A percentile compares a stretch with the other conserved stretches of the same genome.
These are phyloP conservation scores for Talaromyces nanjingensis DNA, from an alignment of 495 filamentous ascomycete genomes.

Conservation along the genomic window DNA sequence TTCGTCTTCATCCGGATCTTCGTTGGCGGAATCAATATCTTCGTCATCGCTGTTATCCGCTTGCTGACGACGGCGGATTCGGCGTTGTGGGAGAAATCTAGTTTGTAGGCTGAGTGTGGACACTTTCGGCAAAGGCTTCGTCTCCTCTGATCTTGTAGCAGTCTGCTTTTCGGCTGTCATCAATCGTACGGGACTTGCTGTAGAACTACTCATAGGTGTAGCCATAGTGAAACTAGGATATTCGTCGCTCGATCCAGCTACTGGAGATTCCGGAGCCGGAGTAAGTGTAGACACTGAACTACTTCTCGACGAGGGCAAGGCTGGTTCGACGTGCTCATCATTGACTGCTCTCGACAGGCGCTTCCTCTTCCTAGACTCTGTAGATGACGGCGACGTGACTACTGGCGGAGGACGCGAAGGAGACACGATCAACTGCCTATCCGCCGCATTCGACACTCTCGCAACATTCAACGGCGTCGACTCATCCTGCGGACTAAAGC, in stretches of 20 bases:
- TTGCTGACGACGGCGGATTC: conserved; percentile 23
- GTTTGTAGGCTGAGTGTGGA: conserved; percentile 42
- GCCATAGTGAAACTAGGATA: not conserved
- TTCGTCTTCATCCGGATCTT: conserved; percentile 35
- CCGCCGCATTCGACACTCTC: conserved; percentile 21
- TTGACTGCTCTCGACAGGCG: not conserved
- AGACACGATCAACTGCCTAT: conserved; percentile 11
- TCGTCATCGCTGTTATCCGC: conserved; percentile 32
- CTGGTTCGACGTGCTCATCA: not conserved
- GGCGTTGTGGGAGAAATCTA: conserved; percentile 39
- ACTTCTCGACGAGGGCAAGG: not conserved
- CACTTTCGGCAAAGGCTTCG: conserved; percentile 10
- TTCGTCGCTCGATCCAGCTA: not conserved
- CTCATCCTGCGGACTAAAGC: conserved; percentile 57
- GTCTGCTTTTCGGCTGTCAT: conserved; percentile 8
- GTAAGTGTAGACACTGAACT: conserved; percentile 5
- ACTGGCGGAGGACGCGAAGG: conserved; percentile 14
- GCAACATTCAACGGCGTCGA: conserved; percentile 54
- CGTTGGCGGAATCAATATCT: conserved; percentile 12
- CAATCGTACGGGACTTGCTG: not conserved
- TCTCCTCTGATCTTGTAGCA: not conserved
- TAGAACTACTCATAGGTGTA: conserved; percentile 12
- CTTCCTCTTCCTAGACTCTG: conserved; percentile 33
- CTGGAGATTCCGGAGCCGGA: not conserved
- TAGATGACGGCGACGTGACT: conserved; percentile 20